Evolutionary conservation across 2,329 filamentous ascomycete genomes (phyloP).

Genomic region (Calonectria montana): DNA sequence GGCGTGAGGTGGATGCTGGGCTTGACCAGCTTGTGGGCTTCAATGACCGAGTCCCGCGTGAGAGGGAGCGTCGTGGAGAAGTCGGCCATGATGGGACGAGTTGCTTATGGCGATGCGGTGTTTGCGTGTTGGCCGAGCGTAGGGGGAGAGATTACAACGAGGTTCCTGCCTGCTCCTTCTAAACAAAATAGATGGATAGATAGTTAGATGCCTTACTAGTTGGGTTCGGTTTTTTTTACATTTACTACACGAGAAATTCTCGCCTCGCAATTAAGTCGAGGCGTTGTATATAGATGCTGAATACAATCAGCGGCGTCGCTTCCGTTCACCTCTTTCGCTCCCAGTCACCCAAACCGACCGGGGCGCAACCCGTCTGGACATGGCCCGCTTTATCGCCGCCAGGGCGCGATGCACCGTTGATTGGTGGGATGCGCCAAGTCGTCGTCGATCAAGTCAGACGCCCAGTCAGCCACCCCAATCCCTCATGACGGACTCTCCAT

Average conservation of each 20-base stretch:
- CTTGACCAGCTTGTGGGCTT: constrained; percentile 79
- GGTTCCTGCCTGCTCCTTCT: too few species aligned
- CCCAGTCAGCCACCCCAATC: background rate
- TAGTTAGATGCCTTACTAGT: too few species aligned
- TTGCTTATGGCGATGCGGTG: background rate
- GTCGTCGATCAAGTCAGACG: background rate
- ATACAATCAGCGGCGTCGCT: background rate
- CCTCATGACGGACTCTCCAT: background rate
- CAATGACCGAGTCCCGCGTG: constrained; percentile 76
- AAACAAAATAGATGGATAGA: too few species aligned
- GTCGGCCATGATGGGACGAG: constrained; percentile 60
- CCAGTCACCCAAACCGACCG: background rate
- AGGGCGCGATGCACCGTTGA: constrained; percentile 2
- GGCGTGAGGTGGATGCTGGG: constrained; percentile 86
- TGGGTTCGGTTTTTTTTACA: background rate
- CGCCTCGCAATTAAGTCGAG: background rate
- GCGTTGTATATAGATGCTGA: background rate
- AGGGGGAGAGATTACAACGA: too few species aligned
- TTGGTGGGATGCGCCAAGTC: background rate
- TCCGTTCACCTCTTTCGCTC: constrained; percentile 1
- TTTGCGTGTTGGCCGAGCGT: background rate
- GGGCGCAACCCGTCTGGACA: background rate
- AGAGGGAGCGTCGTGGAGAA: constrained; percentile 70
- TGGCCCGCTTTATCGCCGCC: constrained; percentile 21
- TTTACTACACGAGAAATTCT: background rate